A percentile compares a stretch with the other conserved stretches of the same genome.
Conservation (phyloP, 305 asterid species). For the Fraxinus nigra region DNA sequence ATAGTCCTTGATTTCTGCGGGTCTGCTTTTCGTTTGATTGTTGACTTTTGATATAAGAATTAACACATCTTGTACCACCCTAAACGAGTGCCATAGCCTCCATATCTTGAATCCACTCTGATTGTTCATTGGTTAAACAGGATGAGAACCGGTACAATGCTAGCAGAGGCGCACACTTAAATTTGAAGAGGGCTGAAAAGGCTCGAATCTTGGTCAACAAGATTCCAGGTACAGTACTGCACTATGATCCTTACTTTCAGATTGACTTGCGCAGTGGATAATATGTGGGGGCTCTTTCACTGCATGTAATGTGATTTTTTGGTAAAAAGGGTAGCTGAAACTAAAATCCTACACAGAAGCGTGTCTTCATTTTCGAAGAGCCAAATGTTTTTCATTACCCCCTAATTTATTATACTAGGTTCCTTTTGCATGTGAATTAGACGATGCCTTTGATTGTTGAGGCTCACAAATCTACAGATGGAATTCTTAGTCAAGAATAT, state of each 20-base stretch:
- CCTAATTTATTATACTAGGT: background rate
- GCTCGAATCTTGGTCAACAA: constrained; percentile 15
- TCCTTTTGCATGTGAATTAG: background rate
- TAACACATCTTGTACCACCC: background rate
- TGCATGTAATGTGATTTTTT: background rate
- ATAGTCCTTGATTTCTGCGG: constrained; percentile 8
- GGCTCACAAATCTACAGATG: background rate
- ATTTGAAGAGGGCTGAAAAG: constrained; percentile 23
- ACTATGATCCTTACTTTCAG: constrained; percentile 7
- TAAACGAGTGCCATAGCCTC: background rate
- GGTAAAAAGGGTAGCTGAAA: background rate
- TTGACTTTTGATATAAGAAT: background rate
- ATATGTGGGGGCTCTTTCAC: background rate
- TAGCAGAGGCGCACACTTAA: constrained; percentile 19
- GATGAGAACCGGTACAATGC: constrained; percentile 21
- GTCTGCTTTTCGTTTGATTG: background rate
- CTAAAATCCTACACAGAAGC: background rate
- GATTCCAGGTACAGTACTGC: constrained; percentile 36
- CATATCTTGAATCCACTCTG: background rate
- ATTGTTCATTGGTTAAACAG: constrained; percentile 22
- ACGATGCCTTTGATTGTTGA: background rate
- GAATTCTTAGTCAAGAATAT: background rate
- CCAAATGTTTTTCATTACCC: background rate
- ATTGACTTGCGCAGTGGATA: background rate
- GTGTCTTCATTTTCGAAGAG: background rate